Evolutionary conservation across 73 alveolate species (phyloP).

Genomic region (Paraurostyla sp.): DNA sequence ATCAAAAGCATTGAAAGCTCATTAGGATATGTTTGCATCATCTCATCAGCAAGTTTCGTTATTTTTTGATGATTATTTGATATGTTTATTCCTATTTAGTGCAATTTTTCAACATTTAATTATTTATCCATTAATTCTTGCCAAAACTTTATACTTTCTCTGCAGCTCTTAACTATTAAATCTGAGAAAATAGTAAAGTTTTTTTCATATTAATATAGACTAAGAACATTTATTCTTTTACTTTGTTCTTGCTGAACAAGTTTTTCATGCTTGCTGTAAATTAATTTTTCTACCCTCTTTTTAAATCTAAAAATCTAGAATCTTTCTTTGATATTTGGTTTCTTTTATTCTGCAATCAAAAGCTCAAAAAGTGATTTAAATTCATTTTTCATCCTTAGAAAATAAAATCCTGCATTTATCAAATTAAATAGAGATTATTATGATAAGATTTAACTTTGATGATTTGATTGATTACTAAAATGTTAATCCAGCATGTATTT

Average conservation of each 20-base stretch:
- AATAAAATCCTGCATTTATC: background rate
- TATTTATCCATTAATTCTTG: slow-evolving; percentile 18
- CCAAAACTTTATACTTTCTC: slow-evolving; percentile 38
- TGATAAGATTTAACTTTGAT: background rate
- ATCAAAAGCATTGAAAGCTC: background rate
- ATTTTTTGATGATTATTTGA: slow-evolving; percentile 19
- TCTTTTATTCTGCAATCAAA: background rate
- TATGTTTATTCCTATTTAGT: slow-evolving; percentile 18
- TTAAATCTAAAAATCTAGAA: slow-evolving; percentile 7
- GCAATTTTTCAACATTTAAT: slow-evolving; percentile 35
- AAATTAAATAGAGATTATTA: background rate
- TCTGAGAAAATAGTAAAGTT: background rate
- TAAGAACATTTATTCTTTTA: background rate
- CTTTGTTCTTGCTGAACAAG: background rate
- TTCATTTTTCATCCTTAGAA: slow-evolving; percentile 12
- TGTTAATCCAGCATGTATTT: slow-evolving; percentile 11
- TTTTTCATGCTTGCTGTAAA: slow-evolving; percentile 30
- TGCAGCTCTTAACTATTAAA: background rate
- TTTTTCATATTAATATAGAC: slow-evolving; percentile 17
- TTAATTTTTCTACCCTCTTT: slow-evolving; percentile 28
- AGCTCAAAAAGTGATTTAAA: slow-evolving; percentile 39
- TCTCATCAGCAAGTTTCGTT: slow-evolving; percentile 1
- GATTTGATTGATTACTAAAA: background rate
- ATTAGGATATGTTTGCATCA: slow-evolving; percentile 7
- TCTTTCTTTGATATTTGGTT: background rate